Percentiles rank a stretch among this genome's conserved stretches.
Evolutionary conservation across 1,139 yeast genomes (phyloP).

Genomic region (Debaryomyces subglobosus): DNA sequence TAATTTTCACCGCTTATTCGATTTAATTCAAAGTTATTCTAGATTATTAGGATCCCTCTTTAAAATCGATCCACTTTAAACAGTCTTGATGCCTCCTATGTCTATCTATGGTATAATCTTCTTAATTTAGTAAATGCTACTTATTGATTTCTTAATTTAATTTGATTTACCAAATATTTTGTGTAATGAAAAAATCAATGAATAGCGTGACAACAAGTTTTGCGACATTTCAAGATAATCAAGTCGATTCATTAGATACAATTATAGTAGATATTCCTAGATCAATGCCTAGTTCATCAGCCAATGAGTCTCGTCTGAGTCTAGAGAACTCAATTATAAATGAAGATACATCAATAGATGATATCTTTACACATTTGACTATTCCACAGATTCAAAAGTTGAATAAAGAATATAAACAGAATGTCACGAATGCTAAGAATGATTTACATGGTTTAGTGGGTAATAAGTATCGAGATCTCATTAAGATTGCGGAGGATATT

Average conservation of each 20-base stretch:
- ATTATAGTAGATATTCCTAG: neutral
- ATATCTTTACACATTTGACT: slow-evolving; percentile 36
- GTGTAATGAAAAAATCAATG: slow-evolving; percentile 3
- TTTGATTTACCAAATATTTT: neutral
- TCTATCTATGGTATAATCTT: neutral
- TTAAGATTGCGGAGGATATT: slow-evolving; percentile 70
- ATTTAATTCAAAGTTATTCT: neutral
- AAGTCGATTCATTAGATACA: neutral
- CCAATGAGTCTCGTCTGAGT: neutral
- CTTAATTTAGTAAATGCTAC: neutral
- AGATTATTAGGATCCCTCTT: neutral
- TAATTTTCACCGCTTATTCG: neutral
- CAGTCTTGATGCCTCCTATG: neutral
- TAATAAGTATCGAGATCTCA: slow-evolving; percentile 63
- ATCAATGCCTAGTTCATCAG: neutral
- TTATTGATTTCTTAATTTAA: neutral
- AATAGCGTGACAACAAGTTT: slow-evolving; percentile 1
- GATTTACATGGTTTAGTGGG: slow-evolving; percentile 66
- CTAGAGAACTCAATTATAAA: neutral
- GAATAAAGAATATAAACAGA: slow-evolving; percentile 30
- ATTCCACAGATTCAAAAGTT: slow-evolving; percentile 40
- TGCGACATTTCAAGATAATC: slow-evolving; percentile 3
- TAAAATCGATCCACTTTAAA: neutral
- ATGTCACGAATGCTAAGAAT: slow-evolving; percentile 28
- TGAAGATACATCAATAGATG: slow-evolving; percentile 30